These are phyloP conservation scores for Tricladium varicosporioides DNA, from an alignment of 2,329 filamentous ascomycete genomes.

Conservation along the genomic window DNA sequence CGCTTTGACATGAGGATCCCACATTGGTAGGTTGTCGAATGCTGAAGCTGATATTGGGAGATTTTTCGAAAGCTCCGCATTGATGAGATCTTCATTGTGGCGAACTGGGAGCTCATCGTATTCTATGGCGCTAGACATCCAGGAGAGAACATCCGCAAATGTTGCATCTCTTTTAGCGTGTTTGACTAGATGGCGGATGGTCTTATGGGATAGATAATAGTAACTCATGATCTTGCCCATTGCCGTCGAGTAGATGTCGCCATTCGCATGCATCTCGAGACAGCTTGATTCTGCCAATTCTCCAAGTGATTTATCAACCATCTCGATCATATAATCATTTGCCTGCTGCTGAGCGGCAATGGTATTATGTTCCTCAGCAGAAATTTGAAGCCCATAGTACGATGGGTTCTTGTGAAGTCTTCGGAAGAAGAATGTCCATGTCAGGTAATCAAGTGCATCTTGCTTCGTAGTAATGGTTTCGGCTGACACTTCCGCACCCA, in stretches of 20 bases:
- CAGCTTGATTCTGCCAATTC: constrained; percentile 85
- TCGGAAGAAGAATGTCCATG: constrained; percentile 99
- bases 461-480: constrained; percentile 93
- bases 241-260: constrained; percentile 84
- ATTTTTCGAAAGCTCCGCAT: constrained; percentile 81
- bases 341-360: constrained; percentile 81
- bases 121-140: constrained; percentile 92
- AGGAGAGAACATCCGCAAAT: constrained; percentile 80
- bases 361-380: constrained; percentile 87
- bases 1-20: constrained; percentile 97
- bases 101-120: constrained; percentile 97
- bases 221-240: constrained; percentile 99
- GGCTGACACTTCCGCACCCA: constrained; percentile 90
- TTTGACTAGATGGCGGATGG: constrained; percentile 78
- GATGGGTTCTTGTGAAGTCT: constrained; percentile 96
- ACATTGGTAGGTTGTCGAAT: constrained; percentile 74
- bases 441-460: constrained; percentile 94
- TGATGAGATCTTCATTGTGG: constrained; percentile 98
- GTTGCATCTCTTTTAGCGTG: constrained; percentile 72
- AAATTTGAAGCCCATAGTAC: constrained; percentile 94
- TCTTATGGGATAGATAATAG: constrained; percentile 96
- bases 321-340: constrained; percentile 90
- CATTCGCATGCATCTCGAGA: constrained; percentile 78
- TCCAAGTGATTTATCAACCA: constrained; percentile 82
- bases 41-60: constrained; percentile 56